A percentile compares a stretch with the other conserved stretches of the same genome.
Conservation (phyloP, 2,329 filamentous ascomycete genomes). For the Corinectria fuckeliana region DNA sequence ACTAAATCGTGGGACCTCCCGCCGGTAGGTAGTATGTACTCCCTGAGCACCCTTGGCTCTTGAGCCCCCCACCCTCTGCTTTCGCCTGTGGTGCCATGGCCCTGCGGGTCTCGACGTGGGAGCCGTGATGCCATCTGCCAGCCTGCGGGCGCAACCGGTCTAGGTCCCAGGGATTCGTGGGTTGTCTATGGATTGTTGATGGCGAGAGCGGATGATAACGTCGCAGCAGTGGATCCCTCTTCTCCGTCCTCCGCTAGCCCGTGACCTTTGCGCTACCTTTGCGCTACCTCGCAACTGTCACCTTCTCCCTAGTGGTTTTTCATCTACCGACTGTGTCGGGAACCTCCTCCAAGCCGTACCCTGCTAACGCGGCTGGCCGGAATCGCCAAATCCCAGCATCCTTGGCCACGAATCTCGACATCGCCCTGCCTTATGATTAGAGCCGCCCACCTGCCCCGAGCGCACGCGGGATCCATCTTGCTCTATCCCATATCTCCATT, state of each 20-base stretch:
- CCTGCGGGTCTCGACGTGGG: conserved; percentile 39
- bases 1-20: conserved; percentile 21
- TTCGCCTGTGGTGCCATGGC: conserved; percentile 36
- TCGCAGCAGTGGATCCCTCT: conserved; percentile 30
- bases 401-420: conserved; percentile 39
- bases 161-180: conserved; percentile 34
- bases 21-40: conserved; percentile 2
- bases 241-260: conserved; percentile 23
- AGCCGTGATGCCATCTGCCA: conserved; percentile 41
- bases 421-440: conserved; percentile 42
- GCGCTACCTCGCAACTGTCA: conserved; percentile 6
- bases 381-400: conserved; percentile 35
- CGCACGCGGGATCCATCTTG: conserved; percentile 18
- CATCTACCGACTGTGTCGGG: no score
- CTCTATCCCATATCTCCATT: conserved; percentile 21
- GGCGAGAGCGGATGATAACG: conserved; percentile 37
- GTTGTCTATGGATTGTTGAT: conserved; percentile 29
- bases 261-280: conserved; percentile 18
- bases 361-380: conserved; percentile 31
- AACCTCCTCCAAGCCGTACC: no score
- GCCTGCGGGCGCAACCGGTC: conserved; percentile 39
- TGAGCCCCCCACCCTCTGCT: conserved; percentile 29
- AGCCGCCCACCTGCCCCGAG: conserved; percentile 29
- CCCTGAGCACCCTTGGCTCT: conserved; percentile 4
- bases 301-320: no score